Percentiles rank a stretch among this genome's conserved stretches.
Conservation (phyloP, 495 filamentous ascomycete genomes). For the Geoglossum glabrum region DNA sequence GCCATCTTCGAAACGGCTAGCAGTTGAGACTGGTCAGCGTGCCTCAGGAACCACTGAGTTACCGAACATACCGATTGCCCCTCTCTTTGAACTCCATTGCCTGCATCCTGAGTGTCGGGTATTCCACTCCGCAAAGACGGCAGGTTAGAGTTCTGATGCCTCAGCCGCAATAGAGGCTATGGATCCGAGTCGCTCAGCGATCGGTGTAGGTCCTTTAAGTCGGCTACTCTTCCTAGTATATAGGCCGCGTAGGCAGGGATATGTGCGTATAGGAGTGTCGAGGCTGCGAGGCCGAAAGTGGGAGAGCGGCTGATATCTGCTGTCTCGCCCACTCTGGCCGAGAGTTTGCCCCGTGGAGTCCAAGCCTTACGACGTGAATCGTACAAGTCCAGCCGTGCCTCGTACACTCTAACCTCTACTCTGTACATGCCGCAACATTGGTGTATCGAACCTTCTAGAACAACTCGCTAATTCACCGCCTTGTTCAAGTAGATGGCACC, state of each 20-base stretch:
- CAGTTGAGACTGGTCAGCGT: background rate
- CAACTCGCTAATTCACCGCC: background rate
- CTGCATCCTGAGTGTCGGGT: constrained; percentile 21
- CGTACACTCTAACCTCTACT: background rate
- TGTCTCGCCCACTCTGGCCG: no score
- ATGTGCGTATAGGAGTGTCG: background rate
- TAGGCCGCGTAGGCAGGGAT: background rate
- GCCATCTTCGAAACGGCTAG: constrained; percentile 37
- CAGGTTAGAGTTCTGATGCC: background rate
- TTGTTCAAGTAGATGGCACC: background rate
- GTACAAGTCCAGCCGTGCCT: background rate
- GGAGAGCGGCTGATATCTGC: no score
- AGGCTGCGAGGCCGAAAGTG: background rate
- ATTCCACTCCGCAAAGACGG: constrained; percentile 3
- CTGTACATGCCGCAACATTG: background rate
- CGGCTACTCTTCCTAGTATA: background rate
- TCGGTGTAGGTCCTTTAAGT: background rate
- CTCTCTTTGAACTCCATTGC: constrained; percentile 31
- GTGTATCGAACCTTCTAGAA: background rate
- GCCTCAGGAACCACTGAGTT: background rate
- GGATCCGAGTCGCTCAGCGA: background rate
- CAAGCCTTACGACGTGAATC: no score
- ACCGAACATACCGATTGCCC: constrained; percentile 29
- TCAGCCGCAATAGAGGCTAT: background rate
- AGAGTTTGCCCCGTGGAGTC: no score